Evolutionary conservation across 805 yeast genomes (phyloP).

Genomic region (Candida krabiensis): DNA sequence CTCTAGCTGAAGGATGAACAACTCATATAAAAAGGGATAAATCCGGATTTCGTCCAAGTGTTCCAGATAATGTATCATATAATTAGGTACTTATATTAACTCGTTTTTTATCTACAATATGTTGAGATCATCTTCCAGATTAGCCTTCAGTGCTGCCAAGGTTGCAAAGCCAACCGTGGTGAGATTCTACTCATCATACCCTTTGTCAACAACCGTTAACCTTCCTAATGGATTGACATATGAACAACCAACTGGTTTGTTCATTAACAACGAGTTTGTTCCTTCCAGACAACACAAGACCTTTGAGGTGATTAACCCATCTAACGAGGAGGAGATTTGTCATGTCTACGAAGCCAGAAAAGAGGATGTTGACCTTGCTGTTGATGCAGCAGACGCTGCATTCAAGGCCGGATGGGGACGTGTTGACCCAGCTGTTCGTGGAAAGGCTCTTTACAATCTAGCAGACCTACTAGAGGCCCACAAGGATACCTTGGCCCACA

Average conservation of each 20-base stretch:
- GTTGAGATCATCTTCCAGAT: slow-evolving; percentile 20
- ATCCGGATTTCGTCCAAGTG: too few species aligned
- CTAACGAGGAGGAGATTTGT: slow-evolving; percentile 52
- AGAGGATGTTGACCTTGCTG: slow-evolving; percentile 70
- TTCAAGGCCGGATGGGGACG: slow-evolving; percentile 57
- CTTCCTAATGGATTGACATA: slow-evolving; percentile 71
- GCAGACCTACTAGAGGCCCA: slow-evolving; percentile 70
- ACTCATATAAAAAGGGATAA: too few species aligned
- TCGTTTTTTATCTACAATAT: too few species aligned
- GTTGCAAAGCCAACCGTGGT: slow-evolving; percentile 15
- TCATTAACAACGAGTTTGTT: slow-evolving; percentile 59
- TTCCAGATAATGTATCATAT: too few species aligned
- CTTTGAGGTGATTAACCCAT: slow-evolving; percentile 51
- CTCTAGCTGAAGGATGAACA: too few species aligned
- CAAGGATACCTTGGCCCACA: slow-evolving; percentile 60
- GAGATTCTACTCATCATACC: slow-evolving; percentile 31
- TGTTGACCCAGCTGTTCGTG: slow-evolving; percentile 57
- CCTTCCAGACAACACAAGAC: slow-evolving; percentile 48
- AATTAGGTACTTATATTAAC: too few species aligned
- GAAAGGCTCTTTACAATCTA: slow-evolving; percentile 51
- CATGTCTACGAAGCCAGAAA: slow-evolving; percentile 54
- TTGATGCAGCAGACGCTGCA: slow-evolving; percentile 63
- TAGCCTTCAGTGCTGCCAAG: slow-evolving; percentile 14
- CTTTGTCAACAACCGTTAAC: slow-evolving; percentile 38
- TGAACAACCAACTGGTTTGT: slow-evolving; percentile 60